phyloP scores from a whole-genome alignment of 2,329 filamentous ascomycete genomes.

The Ceratocystis colombiana region DNA sequence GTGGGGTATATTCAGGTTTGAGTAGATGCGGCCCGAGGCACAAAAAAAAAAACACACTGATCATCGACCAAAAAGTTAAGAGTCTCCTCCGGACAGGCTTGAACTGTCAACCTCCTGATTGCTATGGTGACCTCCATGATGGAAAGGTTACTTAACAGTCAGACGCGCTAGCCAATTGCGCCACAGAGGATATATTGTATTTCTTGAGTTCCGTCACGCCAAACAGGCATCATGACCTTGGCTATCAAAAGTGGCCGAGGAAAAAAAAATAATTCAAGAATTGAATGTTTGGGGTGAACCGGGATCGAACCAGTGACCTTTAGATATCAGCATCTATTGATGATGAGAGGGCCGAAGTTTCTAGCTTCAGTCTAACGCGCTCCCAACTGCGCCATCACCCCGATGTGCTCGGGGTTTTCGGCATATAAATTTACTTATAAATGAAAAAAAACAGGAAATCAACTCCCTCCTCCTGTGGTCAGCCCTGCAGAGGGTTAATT shows the following conservation, averaged over 20 bases:
- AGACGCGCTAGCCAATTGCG: conserved; percentile 49
- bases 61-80: neutral
- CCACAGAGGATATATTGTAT: conserved; percentile 32
- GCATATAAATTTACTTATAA: neutral
- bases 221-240: neutral
- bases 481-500: too few species aligned
- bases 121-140: neutral
- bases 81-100: conserved; percentile 11
- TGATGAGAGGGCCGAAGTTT: conserved; percentile 11
- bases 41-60: neutral
- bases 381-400: conserved; percentile 21
- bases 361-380: conserved; percentile 20
- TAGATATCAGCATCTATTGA: neutral
- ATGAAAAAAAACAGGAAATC: neutral
- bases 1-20: too few species aligned
- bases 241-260: neutral
- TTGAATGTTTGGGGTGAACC: conserved; percentile 4
- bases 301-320: conserved; percentile 22
- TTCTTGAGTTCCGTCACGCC: neutral
- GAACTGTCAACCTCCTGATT: conserved; percentile 14
- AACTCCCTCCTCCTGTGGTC: too few species aligned
- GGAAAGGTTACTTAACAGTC: conserved; percentile 40
- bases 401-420: neutral
- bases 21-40: too few species aligned
- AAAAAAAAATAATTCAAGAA: too few species aligned